phyloP scores from a whole-genome alignment of 148 eudicot genomes.

The Vaccinium myrtillus region DNA sequence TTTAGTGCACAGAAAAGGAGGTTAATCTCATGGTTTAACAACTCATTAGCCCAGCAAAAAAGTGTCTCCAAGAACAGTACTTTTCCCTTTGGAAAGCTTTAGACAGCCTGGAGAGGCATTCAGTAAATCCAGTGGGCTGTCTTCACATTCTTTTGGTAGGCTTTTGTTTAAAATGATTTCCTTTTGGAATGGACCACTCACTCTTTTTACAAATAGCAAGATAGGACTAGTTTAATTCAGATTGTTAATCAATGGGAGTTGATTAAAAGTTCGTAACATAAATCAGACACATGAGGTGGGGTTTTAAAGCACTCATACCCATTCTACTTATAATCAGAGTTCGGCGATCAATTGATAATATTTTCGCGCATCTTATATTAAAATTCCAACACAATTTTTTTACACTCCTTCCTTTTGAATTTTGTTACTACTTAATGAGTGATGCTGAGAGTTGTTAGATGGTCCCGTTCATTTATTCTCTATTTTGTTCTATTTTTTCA shows the following conservation, averaged over 20 bases:
- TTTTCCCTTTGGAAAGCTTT: neutral
- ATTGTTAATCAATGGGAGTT: neutral
- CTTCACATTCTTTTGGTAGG: neutral
- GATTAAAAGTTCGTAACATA: neutral
- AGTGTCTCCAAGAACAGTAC: constrained; percentile 8
- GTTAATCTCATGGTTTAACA: constrained; percentile 4
- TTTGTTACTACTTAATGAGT: neutral
- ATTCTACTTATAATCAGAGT: neutral
- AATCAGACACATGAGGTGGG: constrained; percentile 6
- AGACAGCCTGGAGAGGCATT: constrained; percentile 3
- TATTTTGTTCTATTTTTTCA: no score
- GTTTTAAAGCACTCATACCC: neutral
- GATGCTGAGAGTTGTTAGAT: neutral
- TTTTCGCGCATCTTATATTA: neutral
- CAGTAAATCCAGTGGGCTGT: neutral
- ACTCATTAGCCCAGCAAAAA: constrained; percentile 4
- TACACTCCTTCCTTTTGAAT: neutral
- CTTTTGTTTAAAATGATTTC: neutral
- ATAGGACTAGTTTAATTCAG: neutral
- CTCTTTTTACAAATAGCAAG: neutral
- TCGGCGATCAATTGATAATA: neutral
- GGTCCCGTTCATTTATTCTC: neutral
- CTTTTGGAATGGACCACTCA: neutral
- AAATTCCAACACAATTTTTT: neutral
- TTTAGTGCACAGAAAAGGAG: neutral